Evolutionary conservation across 495 filamentous ascomycete species (phyloP), one percentile per base, ranked within the genome.

Genomic region (Hypoxylon lenormandii): DNA sequence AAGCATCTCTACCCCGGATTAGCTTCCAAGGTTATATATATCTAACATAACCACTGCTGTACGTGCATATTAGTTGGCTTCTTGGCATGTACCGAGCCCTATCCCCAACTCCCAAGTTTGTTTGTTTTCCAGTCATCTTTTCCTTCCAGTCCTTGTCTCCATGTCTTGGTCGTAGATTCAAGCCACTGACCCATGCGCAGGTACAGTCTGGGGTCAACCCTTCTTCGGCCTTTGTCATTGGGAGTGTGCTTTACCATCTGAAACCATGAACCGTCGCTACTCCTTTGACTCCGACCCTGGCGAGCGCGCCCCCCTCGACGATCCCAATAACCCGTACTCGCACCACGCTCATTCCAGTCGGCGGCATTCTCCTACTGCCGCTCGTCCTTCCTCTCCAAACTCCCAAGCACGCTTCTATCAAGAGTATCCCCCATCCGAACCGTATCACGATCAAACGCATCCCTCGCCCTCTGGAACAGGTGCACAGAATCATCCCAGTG

Each of bases 251-350:
- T 33, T 58, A 5, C 56, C 51, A 28, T 55, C 42, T 54, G 64
- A 61, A 46, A 72, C 67, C 47, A 73, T 73, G 70, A 58, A 51
- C 36, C 62, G 61, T 57, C 68, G 73, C 28, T 76, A 73, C 60
- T 74, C 66, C 45, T 64, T 64, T 38, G 76, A 80, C 30, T 77
- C 78, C 54, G 77, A 81, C 16, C 49, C 76, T 43, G 77, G 73
- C 57, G 80, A 80, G 60, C 74, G 68, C 58, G 69, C 76, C 48
- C 80, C 80, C 51, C 77, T 82, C 40, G 79, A 72, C 58, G 47
- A 66, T 18, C 53, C 58, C 5, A 51, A 53, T 36, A 36, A 67
- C 38, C 33, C 55, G 15, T 52, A 65, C 36, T 66, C 64, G 48
- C 64, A 68, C 36, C 62, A 67, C 28, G 45, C 55, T 36, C 53